Evolutionary conservation across 2,329 filamentous ascomycete genomes (phyloP), one percentile per base, ranked within the genome.

Genomic region (Acephala macrosclerotiorum): DNA sequence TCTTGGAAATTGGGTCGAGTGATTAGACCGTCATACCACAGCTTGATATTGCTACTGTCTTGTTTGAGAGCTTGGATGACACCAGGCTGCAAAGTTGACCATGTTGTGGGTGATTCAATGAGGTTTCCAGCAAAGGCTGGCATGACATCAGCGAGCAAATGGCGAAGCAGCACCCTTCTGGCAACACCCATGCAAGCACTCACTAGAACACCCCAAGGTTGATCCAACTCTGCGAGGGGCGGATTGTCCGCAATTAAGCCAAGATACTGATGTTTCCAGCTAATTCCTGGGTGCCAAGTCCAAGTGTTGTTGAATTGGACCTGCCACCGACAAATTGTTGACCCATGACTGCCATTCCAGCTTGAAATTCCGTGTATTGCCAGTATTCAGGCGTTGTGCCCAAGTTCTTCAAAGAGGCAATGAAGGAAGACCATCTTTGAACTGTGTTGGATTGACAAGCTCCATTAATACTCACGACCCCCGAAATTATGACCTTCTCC

Each of bases 161-260:
- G 18, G 8, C 68, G 51, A 35, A 73, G 53, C 3, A 66, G 57
- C 18, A 71, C 69, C 51, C 71, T 67, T 49, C 65, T 38, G 16
- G 70, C 64, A 59, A 73, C 56, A n/a, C 69, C 64, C 11, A 69
- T 73, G 42, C 69, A 73, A 35, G 63, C 65, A 64, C 71, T 73
- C 11, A 73, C 66, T 55, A 70, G 69, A 29, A 73, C 60, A 4
- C 69, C 71, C 69, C 67, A 72, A 3, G 63, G 63, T 58, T 49
- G 25, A 33, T 65, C 58, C 18, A 61, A 51, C 49, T 61, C 49
- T 42, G 18, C 29, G n/a, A 61, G 42, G n/a, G 47, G 60, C 1
- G 40, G 26, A 20, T 55, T 45, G 12, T 55, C 60, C 5, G 60
- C 49, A 11, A 51, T 51, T 22, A 65, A 22, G 3, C 59, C 49